Base-by-base conservation (phyloP, 1,139 yeast species). In the Pichia sp. region DNA sequence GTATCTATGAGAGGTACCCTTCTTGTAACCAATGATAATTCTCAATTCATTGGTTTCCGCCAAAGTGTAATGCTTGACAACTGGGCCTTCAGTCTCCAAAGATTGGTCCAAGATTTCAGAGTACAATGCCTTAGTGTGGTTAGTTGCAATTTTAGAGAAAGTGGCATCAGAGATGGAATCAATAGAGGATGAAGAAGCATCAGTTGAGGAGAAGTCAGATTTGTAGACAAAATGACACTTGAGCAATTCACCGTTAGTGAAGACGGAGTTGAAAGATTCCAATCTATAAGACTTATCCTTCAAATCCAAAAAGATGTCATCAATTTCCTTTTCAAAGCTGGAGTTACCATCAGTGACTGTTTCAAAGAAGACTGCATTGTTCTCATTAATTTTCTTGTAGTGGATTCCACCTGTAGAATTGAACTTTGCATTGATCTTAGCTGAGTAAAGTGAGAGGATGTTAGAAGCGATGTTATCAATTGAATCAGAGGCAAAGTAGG, bases 301-400 rank as follows among this genome's bases (percentile, higher is more conserved):
- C 34, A 51, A 67, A 20, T 78, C 83, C 51, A 91, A 68, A 60
- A 85, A 88, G 54, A 71, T 67, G 51, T 81, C 85, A 59, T 91
- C 97, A 45, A 91, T 85, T 48, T 79, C 67, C 45, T 71, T 69
- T 58, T 82, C 87, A 47, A 62, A 60, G 24, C 64, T 49, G 13
- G 29, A 31, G 30, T 59, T 58, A 22, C 56, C 58, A n/a, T n/a
- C n/a, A n/a, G n/a, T n/a, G n/a, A n/a, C n/a, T 21, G 74, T 64
- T 56, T 86, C 95, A 58, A 91, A 86, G 61, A 83, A 91, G 20
- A 87, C 94, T 1, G 96, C 96, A 54, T 87, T 95, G 56, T 83
- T 91, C 14, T 76, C 82, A 34, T 75, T 73, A 58, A 84, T 93
- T 44, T 85, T 69, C 56, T 73, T 76, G 58, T 84, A 80, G 42